Conservation (phyloP, 2,329 filamentous ascomycete species). For the Fusarium odoratissimum region DNA sequence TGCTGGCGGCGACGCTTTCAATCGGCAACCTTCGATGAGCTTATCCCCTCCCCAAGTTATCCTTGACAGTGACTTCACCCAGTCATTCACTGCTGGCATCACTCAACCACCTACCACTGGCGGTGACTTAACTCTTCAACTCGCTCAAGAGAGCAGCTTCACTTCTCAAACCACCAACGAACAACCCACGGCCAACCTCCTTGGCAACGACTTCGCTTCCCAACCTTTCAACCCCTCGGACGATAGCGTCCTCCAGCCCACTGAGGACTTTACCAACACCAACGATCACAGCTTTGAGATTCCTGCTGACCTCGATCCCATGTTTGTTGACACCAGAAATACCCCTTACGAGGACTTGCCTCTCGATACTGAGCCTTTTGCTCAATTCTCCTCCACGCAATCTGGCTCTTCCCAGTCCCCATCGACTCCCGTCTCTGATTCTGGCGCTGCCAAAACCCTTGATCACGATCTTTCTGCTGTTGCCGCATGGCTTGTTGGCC, state of each 20-base stretch:
- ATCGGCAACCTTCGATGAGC: not conserved
- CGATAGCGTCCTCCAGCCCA: not conserved
- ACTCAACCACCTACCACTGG: not conserved
- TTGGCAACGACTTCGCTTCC: not conserved
- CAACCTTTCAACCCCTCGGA: not conserved
- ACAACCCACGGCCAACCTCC: no score
- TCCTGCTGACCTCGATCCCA: not conserved
- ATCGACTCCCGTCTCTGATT: not conserved
- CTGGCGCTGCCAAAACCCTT: not conserved
- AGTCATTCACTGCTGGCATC: not conserved
- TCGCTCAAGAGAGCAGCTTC: not conserved
- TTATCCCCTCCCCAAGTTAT: not conserved
- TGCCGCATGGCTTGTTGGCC: not conserved
- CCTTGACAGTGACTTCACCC: not conserved
- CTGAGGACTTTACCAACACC: not conserved
- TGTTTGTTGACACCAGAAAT: not conserved
- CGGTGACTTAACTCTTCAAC: not conserved
- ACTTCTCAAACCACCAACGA: not conserved
- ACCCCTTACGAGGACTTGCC: not conserved
- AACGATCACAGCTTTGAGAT: not conserved
- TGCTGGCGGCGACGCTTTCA: not conserved
- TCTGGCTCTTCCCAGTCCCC: not conserved
- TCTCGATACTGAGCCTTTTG: not conserved
- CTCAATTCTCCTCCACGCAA: not conserved
- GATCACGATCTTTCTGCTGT: not conserved